Evolutionary conservation across 176 grass and related monocot species (phyloP), one percentile per base, ranked within the genome.

Genomic region (Thinopyrum elongatum): DNA sequence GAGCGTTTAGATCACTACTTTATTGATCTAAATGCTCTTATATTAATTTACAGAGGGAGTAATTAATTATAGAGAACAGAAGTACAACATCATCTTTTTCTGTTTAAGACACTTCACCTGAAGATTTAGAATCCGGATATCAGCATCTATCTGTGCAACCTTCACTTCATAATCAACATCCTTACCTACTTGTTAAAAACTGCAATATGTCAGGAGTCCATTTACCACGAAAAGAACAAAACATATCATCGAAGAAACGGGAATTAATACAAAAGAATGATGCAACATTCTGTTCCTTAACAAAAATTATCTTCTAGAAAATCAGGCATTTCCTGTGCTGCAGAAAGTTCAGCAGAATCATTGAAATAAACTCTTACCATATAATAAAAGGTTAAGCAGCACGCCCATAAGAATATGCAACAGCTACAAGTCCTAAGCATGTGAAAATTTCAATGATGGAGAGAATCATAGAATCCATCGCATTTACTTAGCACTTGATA

Each of bases 51-150:
- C n/a, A n/a, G n/a, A n/a, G n/a, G n/a, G n/a, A n/a, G n/a, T n/a
- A 76, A 53, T 28, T 16, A 13, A 39, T 46, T 71, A 41, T 71
- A 41, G 16, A 82, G 17, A 80, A 73, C 55, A 92, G 28, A 83
- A 80, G 60, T 79, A 31, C 21, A 63, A 77, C 31, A 83, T 25
- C 31, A 68, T 12, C n/a, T 60, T 21, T 21, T 81, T 85, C 63
- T 80, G 74, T 23, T 14, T 69, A 64, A 57, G 46, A 72, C 13
- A 77, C 84, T 80, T 81, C 86, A 98, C 97, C 94, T 98, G 97
- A 42, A 98, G 91, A 80, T 95, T 96, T 77, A 98, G 86, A 91
- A 98, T 98, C 81, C 30, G 90, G 77, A 96, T 74, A 92, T 98
- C 97, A 79, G 94, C 94, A 82, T 98, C 97, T 72, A 98, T 91